Percentiles rank a stretch among this genome's conserved stretches.
phyloP scores from a whole-genome alignment of 2,329 filamentous ascomycete genomes.

The Ascochyta koolunga region DNA sequence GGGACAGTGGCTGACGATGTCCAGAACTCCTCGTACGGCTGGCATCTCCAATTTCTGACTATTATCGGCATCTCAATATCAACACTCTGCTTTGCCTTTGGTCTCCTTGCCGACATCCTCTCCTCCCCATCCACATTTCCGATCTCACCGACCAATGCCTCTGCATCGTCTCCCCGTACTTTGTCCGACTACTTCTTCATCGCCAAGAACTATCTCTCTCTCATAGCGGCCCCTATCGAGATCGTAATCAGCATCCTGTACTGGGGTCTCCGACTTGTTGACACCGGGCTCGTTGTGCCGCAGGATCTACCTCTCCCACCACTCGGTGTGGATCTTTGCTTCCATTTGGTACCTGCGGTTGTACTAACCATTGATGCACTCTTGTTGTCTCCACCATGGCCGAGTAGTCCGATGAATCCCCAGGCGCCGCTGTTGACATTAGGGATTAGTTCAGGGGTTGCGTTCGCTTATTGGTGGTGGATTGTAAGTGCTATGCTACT shows the following conservation, averaged over 20 bases:
- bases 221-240: constrained; percentile 72
- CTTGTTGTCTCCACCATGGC: constrained; percentile 74
- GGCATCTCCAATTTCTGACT: constrained; percentile 75
- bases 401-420: constrained; percentile 56
- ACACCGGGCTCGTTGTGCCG: constrained; percentile 61
- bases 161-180: constrained; percentile 1
- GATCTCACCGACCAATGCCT: constrained; percentile 39
- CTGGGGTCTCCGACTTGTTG: constrained; percentile 67
- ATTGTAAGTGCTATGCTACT: constrained; percentile 47
- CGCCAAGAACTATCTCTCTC: constrained; percentile 70
- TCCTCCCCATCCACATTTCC: not conserved
- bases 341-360: constrained; percentile 64
- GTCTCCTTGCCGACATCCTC: constrained; percentile 66
- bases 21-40: constrained; percentile 66
- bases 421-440: constrained; percentile 62
- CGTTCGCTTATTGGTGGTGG: constrained; percentile 77
- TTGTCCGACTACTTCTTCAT: constrained; percentile 64
- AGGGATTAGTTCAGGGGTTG: constrained; percentile 62
- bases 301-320: constrained; percentile 42
- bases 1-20: not conserved
- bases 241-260: constrained; percentile 74
- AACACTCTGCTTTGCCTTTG: constrained; percentile 65
- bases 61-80: constrained; percentile 72
- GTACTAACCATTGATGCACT: constrained; percentile 69
- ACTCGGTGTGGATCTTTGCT: constrained; percentile 58